These are phyloP conservation scores for Thecamonas trahens DNA, from an alignment of 78 protist species.

Conservation along the genomic window DNA sequence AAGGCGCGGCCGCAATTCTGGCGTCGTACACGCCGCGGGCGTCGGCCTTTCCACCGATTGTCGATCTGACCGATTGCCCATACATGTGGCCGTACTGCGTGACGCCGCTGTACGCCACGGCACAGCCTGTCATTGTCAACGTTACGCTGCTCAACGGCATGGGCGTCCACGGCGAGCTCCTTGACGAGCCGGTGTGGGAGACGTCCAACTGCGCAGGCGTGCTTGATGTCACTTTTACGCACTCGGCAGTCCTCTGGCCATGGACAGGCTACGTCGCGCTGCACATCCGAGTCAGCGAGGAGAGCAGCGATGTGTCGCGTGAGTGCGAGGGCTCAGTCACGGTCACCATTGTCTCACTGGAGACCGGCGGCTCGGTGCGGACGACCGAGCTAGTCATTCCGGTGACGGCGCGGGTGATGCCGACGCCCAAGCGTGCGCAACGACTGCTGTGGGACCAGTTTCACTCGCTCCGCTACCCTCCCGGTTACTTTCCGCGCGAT, in stretches of 20 bases:
- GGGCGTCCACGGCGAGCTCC: conserved; percentile 14
- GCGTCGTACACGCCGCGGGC: neutral
- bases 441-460: conserved; percentile 59
- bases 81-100: conserved; percentile 89
- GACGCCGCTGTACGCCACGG: conserved; percentile 71
- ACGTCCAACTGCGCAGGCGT: neutral
- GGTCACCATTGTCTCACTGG: neutral
- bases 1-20: neutral
- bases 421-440: too few relatives aligned
- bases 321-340: neutral
- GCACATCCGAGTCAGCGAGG: neutral
- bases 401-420: too few relatives aligned
- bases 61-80: conserved; percentile 71
- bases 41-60: conserved; percentile 24
- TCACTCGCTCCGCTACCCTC: conserved; percentile 80
- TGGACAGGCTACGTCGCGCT: conserved; percentile 77
- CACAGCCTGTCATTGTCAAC: conserved; percentile 63
- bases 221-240: neutral
- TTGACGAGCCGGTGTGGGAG: conserved; percentile 2
- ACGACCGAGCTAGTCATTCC: too few relatives aligned
- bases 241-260: conserved; percentile 64
- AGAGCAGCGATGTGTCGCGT: neutral
- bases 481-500: conserved; percentile 86
- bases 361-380: too few relatives aligned
- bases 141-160: conserved; percentile 73